phyloP scores from a whole-genome alignment of 208 protist species.

The Leishmania amazonensis region DNA sequence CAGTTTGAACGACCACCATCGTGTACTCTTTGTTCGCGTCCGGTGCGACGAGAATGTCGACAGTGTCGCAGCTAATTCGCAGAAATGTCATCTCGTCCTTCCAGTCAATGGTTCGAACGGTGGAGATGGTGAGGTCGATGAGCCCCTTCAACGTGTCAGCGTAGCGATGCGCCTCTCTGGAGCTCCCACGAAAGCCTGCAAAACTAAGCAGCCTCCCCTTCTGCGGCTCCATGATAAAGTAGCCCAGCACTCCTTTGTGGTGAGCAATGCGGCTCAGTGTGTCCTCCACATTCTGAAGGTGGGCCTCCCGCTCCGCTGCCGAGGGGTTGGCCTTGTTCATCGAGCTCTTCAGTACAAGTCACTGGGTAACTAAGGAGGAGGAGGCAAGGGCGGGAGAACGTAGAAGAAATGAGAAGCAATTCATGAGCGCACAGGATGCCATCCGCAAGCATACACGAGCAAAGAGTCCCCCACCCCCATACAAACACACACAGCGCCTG shows the following conservation, averaged over 20 bases:
- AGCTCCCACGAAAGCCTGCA: slow-evolving; percentile 61
- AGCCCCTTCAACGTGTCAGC: slow-evolving; percentile 67
- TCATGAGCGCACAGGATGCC: neutral
- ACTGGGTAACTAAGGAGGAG: neutral
- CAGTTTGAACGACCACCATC: slow-evolving; percentile 77
- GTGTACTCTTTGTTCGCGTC: slow-evolving; percentile 80
- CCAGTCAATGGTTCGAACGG: slow-evolving; percentile 78
- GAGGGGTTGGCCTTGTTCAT: slow-evolving; percentile 33
- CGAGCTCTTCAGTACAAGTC: slow-evolving; percentile 6
- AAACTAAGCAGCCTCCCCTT: slow-evolving; percentile 60
- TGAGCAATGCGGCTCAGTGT: slow-evolving; percentile 70
- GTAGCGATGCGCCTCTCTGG: slow-evolving; percentile 51
- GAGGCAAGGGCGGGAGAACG: slow-evolving; percentile 3
- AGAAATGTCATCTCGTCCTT: slow-evolving; percentile 84
- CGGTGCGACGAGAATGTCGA: slow-evolving; percentile 79
- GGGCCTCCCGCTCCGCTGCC: slow-evolving; percentile 52
- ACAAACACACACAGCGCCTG: neutral
- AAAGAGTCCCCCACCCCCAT: neutral
- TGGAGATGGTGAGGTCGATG: slow-evolving; percentile 69
- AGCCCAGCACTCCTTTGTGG: slow-evolving; percentile 81
- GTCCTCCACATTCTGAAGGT: slow-evolving; percentile 66
- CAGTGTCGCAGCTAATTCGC: slow-evolving; percentile 61
- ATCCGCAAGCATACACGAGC: neutral
- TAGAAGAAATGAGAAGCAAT: slow-evolving; percentile 1
- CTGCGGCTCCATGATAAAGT: slow-evolving; percentile 73